These are phyloP conservation scores for Xylaria sp. DNA, from an alignment of 2,329 filamentous ascomycete species.

Conservation along the genomic window DNA sequence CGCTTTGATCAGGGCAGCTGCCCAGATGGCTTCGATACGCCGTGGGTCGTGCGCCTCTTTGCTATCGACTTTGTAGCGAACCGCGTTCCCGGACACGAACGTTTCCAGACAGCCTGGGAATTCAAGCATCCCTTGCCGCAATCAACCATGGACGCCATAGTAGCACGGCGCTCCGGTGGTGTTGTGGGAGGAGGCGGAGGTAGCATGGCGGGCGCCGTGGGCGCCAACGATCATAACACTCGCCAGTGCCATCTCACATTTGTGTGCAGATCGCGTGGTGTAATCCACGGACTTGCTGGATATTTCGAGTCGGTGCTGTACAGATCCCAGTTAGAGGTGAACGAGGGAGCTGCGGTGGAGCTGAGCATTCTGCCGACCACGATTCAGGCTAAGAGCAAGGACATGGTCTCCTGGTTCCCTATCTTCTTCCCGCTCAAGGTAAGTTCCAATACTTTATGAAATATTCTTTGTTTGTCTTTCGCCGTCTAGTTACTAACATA, in stretches of 20 bases:
- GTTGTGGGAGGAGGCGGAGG: conserved; percentile 63
- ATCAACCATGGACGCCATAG: conserved; percentile 48
- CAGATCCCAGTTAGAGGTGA: conserved; percentile 33
- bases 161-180: conserved; percentile 57
- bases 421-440: conserved; percentile 97
- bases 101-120: conserved; percentile 74
- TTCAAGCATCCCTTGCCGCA: conserved; percentile 70
- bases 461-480: not conserved
- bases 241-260: conserved; percentile 76
- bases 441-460: conserved; percentile 29
- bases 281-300: conserved; percentile 84
- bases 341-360: conserved; percentile 58
- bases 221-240: conserved; percentile 86
- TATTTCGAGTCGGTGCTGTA: conserved; percentile 98
- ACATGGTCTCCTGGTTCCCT: conserved; percentile 99
- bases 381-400: conserved; percentile 87
- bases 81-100: conserved; percentile 49
- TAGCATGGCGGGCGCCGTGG: conserved; percentile 68
- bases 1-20: conserved; percentile 56
- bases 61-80: conserved; percentile 81
- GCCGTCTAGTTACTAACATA: not conserved
- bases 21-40: conserved; percentile 74
- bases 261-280: conserved; percentile 69
- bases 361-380: conserved; percentile 88
- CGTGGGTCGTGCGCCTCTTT: conserved; percentile 90